phyloP scores from a whole-genome alignment of 352 stramenopile species.

The Globisporangium polare region DNA sequence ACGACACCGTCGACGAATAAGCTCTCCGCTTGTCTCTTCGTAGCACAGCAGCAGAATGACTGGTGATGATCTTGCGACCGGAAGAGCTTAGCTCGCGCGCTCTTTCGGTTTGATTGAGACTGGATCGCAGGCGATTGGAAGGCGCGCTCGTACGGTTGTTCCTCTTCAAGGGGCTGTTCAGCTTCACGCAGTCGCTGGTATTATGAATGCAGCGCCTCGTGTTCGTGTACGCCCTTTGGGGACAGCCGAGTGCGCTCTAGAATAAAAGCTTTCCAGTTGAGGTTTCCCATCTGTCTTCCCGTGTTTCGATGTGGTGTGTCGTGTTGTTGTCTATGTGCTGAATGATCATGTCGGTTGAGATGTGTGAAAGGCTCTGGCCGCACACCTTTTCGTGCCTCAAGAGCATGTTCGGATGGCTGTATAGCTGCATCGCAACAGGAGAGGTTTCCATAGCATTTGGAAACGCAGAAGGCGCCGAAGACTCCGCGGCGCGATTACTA shows the following conservation, averaged over 20 bases:
- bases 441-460: too few relatives aligned
- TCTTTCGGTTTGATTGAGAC: slow-evolving; percentile 12
- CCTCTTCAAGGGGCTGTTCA: neutral
- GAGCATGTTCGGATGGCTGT: too few relatives aligned
- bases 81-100: neutral
- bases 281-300: slow-evolving; percentile 13
- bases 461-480: too few relatives aligned
- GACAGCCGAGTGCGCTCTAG: neutral
- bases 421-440: too few relatives aligned
- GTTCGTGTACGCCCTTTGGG: neutral
- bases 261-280: slow-evolving; percentile 21
- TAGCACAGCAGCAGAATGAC: neutral
- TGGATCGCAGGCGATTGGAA: slow-evolving; percentile 6
- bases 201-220: slow-evolving; percentile 2
- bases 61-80: slow-evolving; percentile 5
- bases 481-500: too few relatives aligned
- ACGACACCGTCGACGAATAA: slow-evolving; percentile 94
- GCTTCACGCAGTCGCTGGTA: neutral
- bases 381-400: too few relatives aligned
- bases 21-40: neutral
- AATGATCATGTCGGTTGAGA: neutral
- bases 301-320: neutral
- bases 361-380: too few relatives aligned
- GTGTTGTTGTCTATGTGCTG: too few relatives aligned
- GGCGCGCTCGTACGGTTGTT: neutral